Conservation (phyloP, 2,329 filamentous ascomycete genomes). For the Magnaporthiopsis rhizophila region DNA sequence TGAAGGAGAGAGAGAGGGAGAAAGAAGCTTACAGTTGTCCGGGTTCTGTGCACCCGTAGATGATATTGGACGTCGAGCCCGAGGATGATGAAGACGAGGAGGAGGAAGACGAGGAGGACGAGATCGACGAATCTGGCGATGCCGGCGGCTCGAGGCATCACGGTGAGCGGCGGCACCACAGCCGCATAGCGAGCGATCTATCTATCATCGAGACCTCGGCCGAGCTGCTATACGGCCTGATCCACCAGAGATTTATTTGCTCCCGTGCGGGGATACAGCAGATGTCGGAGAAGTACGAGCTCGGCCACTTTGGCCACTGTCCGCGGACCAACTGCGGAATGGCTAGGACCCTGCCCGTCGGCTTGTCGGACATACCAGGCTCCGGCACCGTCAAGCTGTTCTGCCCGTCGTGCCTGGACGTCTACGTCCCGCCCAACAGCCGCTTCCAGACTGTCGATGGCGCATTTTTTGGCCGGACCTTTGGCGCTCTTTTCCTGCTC, state of each 20-base stretch:
- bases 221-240: constrained; percentile 96
- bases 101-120: constrained; percentile 69
- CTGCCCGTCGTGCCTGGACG: constrained; percentile 91
- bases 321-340: constrained; percentile 91
- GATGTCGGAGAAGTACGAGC: constrained; percentile 98
- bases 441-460: constrained; percentile 96
- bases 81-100: constrained; percentile 88
- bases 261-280: constrained; percentile 94
- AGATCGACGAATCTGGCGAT: constrained; percentile 62
- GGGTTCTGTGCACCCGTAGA: constrained; percentile 35
- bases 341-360: constrained; percentile 85
- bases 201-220: constrained; percentile 95
- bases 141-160: constrained; percentile 38
- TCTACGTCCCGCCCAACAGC: constrained; percentile 95
- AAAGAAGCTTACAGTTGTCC: neutral
- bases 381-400: constrained; percentile 98
- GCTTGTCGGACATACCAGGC: constrained; percentile 87
- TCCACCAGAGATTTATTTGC: constrained; percentile 97
- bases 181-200: constrained; percentile 83
- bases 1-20: neutral
- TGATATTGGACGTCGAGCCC: constrained; percentile 97
- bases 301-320: constrained; percentile 91
- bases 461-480: constrained; percentile 96
- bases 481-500: constrained; percentile 94
- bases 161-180: constrained; percentile 66